phyloP scores from a whole-genome alignment of 495 filamentous ascomycete species.

The Penicillium verhagenii region DNA sequence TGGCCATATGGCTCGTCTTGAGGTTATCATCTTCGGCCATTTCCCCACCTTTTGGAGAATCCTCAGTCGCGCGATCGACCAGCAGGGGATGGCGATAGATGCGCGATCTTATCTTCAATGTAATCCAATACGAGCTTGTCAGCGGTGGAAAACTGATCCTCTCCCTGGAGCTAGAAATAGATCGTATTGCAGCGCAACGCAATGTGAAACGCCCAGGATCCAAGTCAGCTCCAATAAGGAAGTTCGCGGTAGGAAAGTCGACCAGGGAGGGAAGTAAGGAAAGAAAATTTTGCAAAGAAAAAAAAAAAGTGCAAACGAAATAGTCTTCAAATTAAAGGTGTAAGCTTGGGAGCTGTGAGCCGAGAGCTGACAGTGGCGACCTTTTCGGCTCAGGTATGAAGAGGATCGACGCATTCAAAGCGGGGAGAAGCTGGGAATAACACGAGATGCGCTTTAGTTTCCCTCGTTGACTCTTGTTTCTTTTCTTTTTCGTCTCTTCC shows the following conservation, averaged over 20 bases:
- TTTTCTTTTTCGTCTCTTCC: neutral
- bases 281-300: neutral
- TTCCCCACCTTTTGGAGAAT: neutral
- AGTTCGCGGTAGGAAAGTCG: neutral
- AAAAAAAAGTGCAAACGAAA: neutral
- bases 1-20: conserved; percentile 36
- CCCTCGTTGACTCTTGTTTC: neutral
- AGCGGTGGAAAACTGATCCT: too few relatives aligned
- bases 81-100: neutral
- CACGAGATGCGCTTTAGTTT: neutral
- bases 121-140: neutral
- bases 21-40: conserved; percentile 20
- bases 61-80: neutral
- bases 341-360: too few relatives aligned
- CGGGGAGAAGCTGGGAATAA: conserved; percentile 12
- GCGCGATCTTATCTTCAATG: too few relatives aligned
- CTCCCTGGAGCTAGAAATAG: too few relatives aligned
- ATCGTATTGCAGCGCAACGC: neutral
- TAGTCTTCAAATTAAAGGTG: too few relatives aligned
- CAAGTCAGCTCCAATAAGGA: neutral
- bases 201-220: neutral
- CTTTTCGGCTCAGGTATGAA: too few relatives aligned
- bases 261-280: neutral
- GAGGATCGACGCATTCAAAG: conserved; percentile 23
- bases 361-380: too few relatives aligned